These are phyloP conservation scores for Tricholoma hemisulphureum DNA, from an alignment of 768 basidiomycete genomes.

Conservation along the genomic window DNA sequence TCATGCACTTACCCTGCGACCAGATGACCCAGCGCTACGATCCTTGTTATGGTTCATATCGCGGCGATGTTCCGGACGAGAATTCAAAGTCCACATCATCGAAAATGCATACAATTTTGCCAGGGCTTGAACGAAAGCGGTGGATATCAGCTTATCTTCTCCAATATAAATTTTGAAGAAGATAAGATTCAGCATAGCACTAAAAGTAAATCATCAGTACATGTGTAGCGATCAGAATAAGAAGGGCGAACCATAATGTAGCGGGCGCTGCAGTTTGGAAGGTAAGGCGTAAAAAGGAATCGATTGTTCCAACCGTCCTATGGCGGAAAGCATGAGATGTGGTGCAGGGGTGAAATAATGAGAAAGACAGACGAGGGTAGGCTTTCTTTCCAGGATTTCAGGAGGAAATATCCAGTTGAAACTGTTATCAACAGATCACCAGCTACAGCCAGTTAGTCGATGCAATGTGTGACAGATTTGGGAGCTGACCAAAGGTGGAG, in stretches of 20 bases:
- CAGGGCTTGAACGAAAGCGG: slow-evolving; percentile 28
- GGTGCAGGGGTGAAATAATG: neutral
- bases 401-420: slow-evolving; percentile 27
- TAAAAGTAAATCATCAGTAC: slow-evolving; percentile 3
- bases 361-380: slow-evolving; percentile 24
- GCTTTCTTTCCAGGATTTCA: slow-evolving; percentile 25
- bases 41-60: neutral
- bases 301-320: slow-evolving; percentile 29
- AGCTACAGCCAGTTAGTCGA: slow-evolving; percentile 13
- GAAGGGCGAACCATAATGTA: slow-evolving; percentile 26
- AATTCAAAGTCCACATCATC: slow-evolving; percentile 39
- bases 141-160: slow-evolving; percentile 23
- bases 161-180: slow-evolving; percentile 30
- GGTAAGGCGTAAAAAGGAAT: slow-evolving; percentile 28
- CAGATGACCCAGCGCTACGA: neutral
- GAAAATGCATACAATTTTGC: slow-evolving; percentile 35
- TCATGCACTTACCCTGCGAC: neutral
- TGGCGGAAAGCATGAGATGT: neutral
- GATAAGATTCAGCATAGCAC: slow-evolving; percentile 35
- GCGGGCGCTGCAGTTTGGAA: slow-evolving; percentile 34
- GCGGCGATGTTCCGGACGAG: slow-evolving; percentile 23
- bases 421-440: slow-evolving; percentile 28
- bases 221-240: neutral
- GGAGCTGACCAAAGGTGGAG: slow-evolving; percentile 14
- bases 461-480: neutral